Evolutionary conservation across 306 rosid genomes (phyloP).

Genomic region (Trifolium subterraneum): DNA sequence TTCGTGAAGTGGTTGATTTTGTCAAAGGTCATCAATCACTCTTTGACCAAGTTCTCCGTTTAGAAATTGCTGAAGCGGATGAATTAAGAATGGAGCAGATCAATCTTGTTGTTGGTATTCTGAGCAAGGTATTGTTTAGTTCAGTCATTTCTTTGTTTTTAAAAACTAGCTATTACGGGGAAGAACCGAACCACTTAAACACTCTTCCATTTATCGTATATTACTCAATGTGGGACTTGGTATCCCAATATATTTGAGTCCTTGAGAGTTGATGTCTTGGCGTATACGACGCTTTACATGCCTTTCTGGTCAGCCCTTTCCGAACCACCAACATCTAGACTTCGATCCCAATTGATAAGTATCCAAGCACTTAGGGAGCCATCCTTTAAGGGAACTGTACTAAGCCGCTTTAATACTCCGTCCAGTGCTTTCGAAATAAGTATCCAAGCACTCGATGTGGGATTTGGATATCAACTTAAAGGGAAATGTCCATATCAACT

Average conservation of each 20-base stretch:
- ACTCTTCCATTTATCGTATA: not conserved
- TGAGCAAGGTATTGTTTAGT: conserved; percentile 76
- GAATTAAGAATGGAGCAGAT: conserved; percentile 84
- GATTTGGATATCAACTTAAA: not conserved
- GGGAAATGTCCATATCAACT: not conserved
- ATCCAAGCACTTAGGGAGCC: not conserved
- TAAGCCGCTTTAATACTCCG: not conserved
- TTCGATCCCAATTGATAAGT: not conserved
- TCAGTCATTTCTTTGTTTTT: conserved; percentile 9
- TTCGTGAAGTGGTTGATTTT: conserved; percentile 87
- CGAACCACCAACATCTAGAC: not conserved
- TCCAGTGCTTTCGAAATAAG: no score
- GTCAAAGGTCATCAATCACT: conserved; percentile 84
- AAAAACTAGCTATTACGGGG: not conserved
- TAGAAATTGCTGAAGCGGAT: conserved; percentile 76
- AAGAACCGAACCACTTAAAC: not conserved
- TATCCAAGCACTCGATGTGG: not conserved
- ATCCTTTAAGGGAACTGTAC: not conserved
- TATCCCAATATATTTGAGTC: not conserved
- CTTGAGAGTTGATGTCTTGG: not conserved
- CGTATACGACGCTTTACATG: not conserved
- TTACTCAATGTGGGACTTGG: not conserved
- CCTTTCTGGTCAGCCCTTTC: not conserved
- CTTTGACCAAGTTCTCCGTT: conserved; percentile 75
- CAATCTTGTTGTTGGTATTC: conserved; percentile 86